Base-by-base conservation (phyloP, 495 filamentous ascomycete species). In the Talaromyces thailandensis region DNA sequence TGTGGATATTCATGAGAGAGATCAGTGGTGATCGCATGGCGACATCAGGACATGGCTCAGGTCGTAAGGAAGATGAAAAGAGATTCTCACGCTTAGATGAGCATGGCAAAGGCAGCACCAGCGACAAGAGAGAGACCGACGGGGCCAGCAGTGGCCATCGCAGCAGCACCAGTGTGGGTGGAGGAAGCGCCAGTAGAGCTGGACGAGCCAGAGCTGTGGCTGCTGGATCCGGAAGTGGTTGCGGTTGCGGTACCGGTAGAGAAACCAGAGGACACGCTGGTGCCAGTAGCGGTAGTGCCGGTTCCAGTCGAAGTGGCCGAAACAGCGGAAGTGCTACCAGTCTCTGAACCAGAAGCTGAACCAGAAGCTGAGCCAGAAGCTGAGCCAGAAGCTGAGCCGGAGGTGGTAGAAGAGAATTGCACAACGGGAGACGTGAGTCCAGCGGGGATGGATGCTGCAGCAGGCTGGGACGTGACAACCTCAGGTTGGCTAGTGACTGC, bases 361-460 rank as follows among this genome's bases (percentile, higher is more conserved):
- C n/a, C n/a, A n/a, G n/a, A n/a, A n/a, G n/a, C n/a, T n/a, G n/a
- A 26, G 1, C 60, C 25, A 8, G 64, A 52, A 8, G 63, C n/a
- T n/a, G n/a, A 26, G 1, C 60, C 25, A 8, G 64, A 52, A 8
- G 63, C 58, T 35, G 16, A 31, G 6, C 64, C 71, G 24, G 67
- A 65, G 9, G 68, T 63, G 24, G 67, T 58, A 12, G 68, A 64
- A 6, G 68, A 48, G 14, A 45, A 28, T 21, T 58, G 37, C 11
- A 64, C 52, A 12, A 63, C 23, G 12, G 65, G 61, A 43, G 63
- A 66, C 48, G 70, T 64, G 53, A 82, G 63, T 56, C 80, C 80
- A 58, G 80, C 82, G 9, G 82, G 81, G 65, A 82, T 76, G 21
- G 77, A 75, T 28, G 76, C 77, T 61, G 74, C 75, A 26, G 70